A percentile compares a stretch with the other conserved stretches of the same genome.
Evolutionary conservation across 163 green algal genomes (phyloP).

Genomic region (Coccomyxa subellipsoidea): DNA sequence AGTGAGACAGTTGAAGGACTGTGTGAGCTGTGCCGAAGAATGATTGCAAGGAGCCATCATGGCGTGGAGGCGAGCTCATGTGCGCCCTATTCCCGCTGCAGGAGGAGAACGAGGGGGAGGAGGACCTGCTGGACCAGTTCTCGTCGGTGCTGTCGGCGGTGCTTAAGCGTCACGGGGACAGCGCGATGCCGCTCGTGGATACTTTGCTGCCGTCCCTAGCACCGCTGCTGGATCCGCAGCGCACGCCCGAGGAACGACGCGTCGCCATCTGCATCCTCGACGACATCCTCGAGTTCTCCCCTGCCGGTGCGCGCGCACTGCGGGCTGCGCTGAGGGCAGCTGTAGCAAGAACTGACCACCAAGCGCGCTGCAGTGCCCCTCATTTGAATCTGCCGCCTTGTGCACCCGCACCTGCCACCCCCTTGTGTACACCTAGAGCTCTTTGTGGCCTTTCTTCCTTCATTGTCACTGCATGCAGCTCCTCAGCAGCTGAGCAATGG

Average conservation of each 20-base stretch:
- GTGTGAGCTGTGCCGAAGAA: too few species aligned
- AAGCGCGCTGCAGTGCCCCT: too few species aligned
- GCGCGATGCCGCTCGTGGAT: conserved; percentile 81
- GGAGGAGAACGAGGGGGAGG: conserved; percentile 90
- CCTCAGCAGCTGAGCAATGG: too few species aligned
- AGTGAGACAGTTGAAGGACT: too few species aligned
- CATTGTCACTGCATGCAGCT: too few species aligned
- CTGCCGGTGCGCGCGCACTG: conserved; percentile 19
- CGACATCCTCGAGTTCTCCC: conserved; percentile 88
- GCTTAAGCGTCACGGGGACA: conserved; percentile 77
- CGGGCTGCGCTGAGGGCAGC: too few species aligned
- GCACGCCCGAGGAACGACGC: conserved; percentile 72
- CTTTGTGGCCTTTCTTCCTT: background rate
- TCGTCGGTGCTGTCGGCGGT: conserved; percentile 58
- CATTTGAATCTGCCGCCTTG: background rate
- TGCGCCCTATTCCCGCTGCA: background rate
- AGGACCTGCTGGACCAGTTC: conserved; percentile 86
- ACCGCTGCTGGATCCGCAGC: conserved; percentile 59
- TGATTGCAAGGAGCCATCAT: too few species aligned
- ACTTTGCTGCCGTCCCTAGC: conserved; percentile 62
- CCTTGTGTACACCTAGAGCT: background rate
- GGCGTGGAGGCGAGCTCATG: too few species aligned
- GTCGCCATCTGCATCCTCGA: conserved; percentile 95
- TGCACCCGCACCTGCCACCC: background rate
- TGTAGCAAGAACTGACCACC: too few species aligned